phyloP scores from a whole-genome alignment of 2,329 filamentous ascomycete species.

The Didymella exigua region DNA sequence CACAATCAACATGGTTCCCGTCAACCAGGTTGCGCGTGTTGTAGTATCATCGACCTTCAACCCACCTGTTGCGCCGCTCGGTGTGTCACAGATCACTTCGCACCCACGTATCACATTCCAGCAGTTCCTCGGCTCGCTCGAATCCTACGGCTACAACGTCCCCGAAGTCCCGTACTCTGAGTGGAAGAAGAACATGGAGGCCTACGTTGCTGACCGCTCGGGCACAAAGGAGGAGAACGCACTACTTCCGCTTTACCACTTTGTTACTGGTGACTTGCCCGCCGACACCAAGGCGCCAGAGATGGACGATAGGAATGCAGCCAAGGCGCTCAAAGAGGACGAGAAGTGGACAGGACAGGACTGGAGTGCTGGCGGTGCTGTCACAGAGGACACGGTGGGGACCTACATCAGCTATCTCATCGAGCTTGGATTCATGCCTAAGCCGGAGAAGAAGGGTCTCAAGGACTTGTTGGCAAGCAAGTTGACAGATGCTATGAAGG shows the following conservation, averaged over 20 bases:
- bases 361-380: conserved; percentile 60
- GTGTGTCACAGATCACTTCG: conserved; percentile 77
- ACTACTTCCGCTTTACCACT: conserved; percentile 72
- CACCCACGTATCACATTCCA: conserved; percentile 80
- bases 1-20: conserved; percentile 87
- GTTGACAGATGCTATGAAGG: conserved; percentile 42
- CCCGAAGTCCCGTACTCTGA: conserved; percentile 69
- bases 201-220: conserved; percentile 64
- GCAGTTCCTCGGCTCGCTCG: conserved; percentile 73
- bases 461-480: conserved; percentile 35
- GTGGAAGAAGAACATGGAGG: conserved; percentile 72
- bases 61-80: conserved; percentile 59
- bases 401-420: conserved; percentile 68
- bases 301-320: conserved; percentile 74
- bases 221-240: conserved; percentile 71
- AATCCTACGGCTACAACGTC: conserved; percentile 74
- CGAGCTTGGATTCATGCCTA: conserved; percentile 65
- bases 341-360: conserved; percentile 64
- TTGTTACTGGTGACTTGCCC: conserved; percentile 73
- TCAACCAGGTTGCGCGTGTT: conserved; percentile 80
- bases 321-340: conserved; percentile 67
- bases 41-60: conserved; percentile 76
- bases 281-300: conserved; percentile 73
- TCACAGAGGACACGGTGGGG: conserved; percentile 66
- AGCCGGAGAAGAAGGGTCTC: conserved; percentile 35